Base-by-base conservation (phyloP, 2,329 filamentous ascomycete species). In the Xylariaceae sp. region DNA sequence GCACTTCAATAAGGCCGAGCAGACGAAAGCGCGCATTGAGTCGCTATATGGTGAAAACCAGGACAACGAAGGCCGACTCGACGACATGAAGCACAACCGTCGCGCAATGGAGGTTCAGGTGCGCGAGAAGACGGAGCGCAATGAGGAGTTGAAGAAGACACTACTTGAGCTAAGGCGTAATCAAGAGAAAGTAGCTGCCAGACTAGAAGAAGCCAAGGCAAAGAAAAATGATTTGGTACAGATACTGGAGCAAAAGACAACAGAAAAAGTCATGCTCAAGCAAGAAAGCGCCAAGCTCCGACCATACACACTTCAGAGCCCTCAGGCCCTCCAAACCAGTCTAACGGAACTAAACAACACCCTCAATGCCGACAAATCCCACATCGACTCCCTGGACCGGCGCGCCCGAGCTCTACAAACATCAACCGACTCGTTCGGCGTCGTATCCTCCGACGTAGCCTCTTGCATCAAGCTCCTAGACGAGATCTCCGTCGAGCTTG, bases 281-380 rank as follows among this genome's bases (percentile, higher is more conserved):
- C 86, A 93, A 62, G 93, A 97, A 66, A 89, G 87, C 55, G 80
- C 85, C 45, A 97, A 96, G 67, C 71, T 98, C 48, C 81, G 88
- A 44, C 93, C 93, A 11, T 98, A 98, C 65, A 89, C 93, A 34
- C 79, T 92, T 46, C 89, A 97, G 64, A 94, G 87, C 58, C 89
- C 92, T 0, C 85, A 83, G 2, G 83, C 84, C 14, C 76, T 98
- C 22, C 91, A 97, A 65, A 79, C 86, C 23, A 85, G 85, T 36
- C 72, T 98, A 45, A 80, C 85, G 3, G 90, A 96, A 53, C 73
- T 98, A 44, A 88, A 83, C 50, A 85, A 88, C 59, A 88, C 83
- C 38, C 75, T 97, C 42, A 79, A 77, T 53, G 76, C 76, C 40
- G 91, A 96, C 65, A 92, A 92, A 62, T 73, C 81, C 8, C 86